Evolutionary conservation across 2,329 filamentous ascomycete genomes (phyloP), one percentile per base, ranked within the genome.

Genomic region (Parafenestella ontariensis): DNA sequence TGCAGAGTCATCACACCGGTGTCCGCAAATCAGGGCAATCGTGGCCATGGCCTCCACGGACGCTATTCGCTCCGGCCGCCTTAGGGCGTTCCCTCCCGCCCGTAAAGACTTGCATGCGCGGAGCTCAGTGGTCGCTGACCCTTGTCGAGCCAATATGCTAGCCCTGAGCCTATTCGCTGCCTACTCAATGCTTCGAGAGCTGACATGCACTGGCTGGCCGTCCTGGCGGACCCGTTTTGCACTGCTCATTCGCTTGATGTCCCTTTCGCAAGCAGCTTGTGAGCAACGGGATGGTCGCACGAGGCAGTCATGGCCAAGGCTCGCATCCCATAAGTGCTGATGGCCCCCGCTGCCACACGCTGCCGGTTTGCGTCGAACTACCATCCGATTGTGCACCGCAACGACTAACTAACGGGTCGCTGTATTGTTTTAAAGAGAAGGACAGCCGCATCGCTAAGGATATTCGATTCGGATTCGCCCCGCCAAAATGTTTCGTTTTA

Each of bases 401-500:
- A 42, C 39, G 36, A 39, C 49, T 47, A 17, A 39, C 49, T 47
- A 17, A 54, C 49, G 42, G 46, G 47, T 47, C 48, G 41, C 46
- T 45, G 37, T 44, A 42, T 49, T 42, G 40, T 23, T n/a, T n/a
- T 51, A 44, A 56, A 57, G 43, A 55, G 41, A 49, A 49, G 49
- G 54, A 49, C 34, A 26, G 42, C 51, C 42, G 34, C 37, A 47
- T 40, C 36, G 47, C 48, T 46, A 39, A 20, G 17, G 17, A 29
- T 40, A 33, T 40, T 37, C 42, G 11, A 11, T 49, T 33, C 37
- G n/a, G n/a, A 5, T 34, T 42, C 34, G n/a, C 31, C 17, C 45
- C 52, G 56, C 55, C 66, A 54, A 46, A 40, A 74, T 76, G 73
- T 69, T 74, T 58, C 67, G 66, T 58, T 68, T 75, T 55, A 68